These are phyloP conservation scores for Cutaneotrichosporon arboriforme DNA, from an alignment of 1,284 basidiomycete species.

Conservation along the genomic window DNA sequence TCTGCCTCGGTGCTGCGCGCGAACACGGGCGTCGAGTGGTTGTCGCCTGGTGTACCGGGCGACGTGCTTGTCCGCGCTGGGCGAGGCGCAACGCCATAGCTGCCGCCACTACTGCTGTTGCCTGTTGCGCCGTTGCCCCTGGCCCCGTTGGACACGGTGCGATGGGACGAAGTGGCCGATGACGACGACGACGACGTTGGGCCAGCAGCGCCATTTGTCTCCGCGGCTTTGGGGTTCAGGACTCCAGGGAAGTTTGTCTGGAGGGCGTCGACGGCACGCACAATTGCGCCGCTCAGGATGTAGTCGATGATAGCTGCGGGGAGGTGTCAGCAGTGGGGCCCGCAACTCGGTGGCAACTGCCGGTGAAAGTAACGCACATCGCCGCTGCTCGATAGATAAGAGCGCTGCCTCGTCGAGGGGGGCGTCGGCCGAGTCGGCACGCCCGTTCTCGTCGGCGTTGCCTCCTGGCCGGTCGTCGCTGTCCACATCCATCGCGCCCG, in stretches of 20 bases:
- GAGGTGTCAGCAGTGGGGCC: neutral
- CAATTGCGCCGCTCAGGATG: conserved; percentile 39
- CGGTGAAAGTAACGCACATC: conserved; percentile 30
- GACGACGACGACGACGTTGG: neutral
- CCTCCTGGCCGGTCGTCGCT: conserved; percentile 6
- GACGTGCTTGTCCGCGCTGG: neutral
- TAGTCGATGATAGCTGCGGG: conserved; percentile 35
- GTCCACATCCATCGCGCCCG: conserved; percentile 10
- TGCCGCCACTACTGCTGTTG: neutral
- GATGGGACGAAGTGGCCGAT: neutral
- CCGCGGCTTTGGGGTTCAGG: conserved; percentile 11
- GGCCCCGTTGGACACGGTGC: neutral
- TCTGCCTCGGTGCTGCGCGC: conserved; percentile 25
- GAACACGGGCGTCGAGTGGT: conserved; percentile 29
- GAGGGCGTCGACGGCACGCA: conserved; percentile 32
- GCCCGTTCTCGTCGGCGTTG: conserved; percentile 8
- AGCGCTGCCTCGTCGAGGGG: conserved; percentile 21
- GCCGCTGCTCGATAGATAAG: conserved; percentile 28
- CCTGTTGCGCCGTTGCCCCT: neutral
- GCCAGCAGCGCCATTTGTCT: neutral
- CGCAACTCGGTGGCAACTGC: neutral
- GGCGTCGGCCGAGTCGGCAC: conserved; percentile 3
- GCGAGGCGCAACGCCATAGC: neutral
- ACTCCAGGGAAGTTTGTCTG: conserved; percentile 37
- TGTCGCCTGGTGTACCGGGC: neutral